Evolutionary conservation across 2,329 filamentous ascomycete species (phyloP).

Genomic region (Pseudocercospora cruenta): DNA sequence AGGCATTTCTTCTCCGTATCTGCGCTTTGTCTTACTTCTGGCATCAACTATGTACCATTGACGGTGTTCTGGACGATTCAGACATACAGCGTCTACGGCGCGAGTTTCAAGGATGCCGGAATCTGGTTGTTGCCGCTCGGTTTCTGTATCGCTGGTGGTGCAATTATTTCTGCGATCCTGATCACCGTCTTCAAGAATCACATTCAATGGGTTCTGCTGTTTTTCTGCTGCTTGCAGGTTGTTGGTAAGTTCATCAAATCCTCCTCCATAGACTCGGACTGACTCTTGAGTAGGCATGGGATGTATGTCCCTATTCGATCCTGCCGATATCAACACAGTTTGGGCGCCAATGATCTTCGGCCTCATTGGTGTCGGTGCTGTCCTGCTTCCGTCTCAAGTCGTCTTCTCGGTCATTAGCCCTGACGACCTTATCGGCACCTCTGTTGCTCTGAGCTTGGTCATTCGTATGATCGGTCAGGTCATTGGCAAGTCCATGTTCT

Average conservation of each 20-base stretch:
- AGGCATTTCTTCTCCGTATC: slow-evolving; percentile 31
- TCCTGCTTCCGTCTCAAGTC: slow-evolving; percentile 68
- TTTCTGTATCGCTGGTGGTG: slow-evolving; percentile 64
- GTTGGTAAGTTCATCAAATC: slow-evolving; percentile 44
- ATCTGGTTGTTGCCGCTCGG: slow-evolving; percentile 68
- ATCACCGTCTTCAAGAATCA: slow-evolving; percentile 61
- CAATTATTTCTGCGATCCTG: slow-evolving; percentile 60
- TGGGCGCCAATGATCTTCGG: slow-evolving; percentile 60
- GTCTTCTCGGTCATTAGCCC: slow-evolving; percentile 70
- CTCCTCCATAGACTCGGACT: not conserved
- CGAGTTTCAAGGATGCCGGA: slow-evolving; percentile 42
- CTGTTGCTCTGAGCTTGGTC: slow-evolving; percentile 67
- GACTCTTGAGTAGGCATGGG: slow-evolving; percentile 22
- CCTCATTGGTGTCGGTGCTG: slow-evolving; percentile 66
- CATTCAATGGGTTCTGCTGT: slow-evolving; percentile 62
- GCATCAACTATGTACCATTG: slow-evolving; percentile 39
- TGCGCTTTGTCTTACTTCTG: slow-evolving; percentile 31
- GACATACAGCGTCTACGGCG: slow-evolving; percentile 64
- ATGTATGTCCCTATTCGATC: slow-evolving; percentile 29
- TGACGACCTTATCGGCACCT: slow-evolving; percentile 69
- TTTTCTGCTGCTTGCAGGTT: slow-evolving; percentile 66
- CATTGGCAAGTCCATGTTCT: slow-evolving; percentile 53
- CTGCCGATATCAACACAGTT: slow-evolving; percentile 28
- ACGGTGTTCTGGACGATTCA: slow-evolving; percentile 66
- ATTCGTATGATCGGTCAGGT: slow-evolving; percentile 68